Conservation (phyloP, 352 stramenopile species). For the Globisporangium nagaii region DNA sequence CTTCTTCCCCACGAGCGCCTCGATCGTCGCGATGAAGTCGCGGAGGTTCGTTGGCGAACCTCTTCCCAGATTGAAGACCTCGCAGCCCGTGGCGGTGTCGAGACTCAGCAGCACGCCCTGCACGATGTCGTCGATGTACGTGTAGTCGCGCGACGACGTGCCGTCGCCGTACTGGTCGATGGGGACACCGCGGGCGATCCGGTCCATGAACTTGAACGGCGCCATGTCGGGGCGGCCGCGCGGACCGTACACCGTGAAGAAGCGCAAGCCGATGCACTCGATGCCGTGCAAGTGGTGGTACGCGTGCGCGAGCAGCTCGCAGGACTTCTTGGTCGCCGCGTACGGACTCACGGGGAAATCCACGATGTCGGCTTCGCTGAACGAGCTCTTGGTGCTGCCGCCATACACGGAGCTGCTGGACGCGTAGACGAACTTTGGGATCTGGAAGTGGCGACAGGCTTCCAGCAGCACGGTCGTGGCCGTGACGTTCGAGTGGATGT, state of each 20-base stretch:
- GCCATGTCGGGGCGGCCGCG: slow-evolving; percentile 88
- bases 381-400: slow-evolving; percentile 88
- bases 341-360: slow-evolving; percentile 96
- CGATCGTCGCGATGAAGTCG: slow-evolving; percentile 95
- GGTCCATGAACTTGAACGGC: slow-evolving; percentile 12
- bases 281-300: slow-evolving; percentile 97
- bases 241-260: slow-evolving; percentile 99
- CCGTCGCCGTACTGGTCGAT: slow-evolving; percentile 98
- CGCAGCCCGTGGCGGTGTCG: slow-evolving; percentile 72
- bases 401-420: slow-evolving; percentile 95
- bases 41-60: slow-evolving; percentile 88
- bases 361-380: slow-evolving; percentile 87
- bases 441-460: slow-evolving; percentile 81
- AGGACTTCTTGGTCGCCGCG: slow-evolving; percentile 96
- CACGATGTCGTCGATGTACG: slow-evolving; percentile 98
- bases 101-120: slow-evolving; percentile 88
- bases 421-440: slow-evolving; percentile 96
- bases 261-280: slow-evolving; percentile 93
- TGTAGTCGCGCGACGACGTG: slow-evolving; percentile 95
- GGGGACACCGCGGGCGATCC: slow-evolving; percentile 50
- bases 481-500: slow-evolving; percentile 97
- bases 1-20: slow-evolving; percentile 91
- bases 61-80: slow-evolving; percentile 98
- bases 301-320: slow-evolving; percentile 95
- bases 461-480: slow-evolving; percentile 94